Conservation (phyloP, 2,329 filamentous ascomycete species). For the Meredithiella fracta region DNA sequence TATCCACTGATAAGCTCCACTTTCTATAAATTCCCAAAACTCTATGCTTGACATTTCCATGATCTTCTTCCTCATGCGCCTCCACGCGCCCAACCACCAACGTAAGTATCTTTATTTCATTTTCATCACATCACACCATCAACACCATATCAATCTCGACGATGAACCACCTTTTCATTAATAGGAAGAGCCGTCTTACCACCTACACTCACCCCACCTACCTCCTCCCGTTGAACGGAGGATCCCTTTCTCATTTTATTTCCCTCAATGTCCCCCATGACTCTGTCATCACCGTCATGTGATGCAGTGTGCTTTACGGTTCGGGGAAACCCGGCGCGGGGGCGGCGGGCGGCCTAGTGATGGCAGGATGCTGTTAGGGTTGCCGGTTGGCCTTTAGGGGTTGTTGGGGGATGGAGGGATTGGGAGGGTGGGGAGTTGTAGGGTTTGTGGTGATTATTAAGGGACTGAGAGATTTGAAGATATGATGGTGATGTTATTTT, state of each 20-base stretch:
- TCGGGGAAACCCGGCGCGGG: neutral
- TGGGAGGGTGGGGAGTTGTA: neutral
- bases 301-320: neutral
- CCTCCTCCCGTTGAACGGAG: neutral
- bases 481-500: neutral
- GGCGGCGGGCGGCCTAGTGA: neutral
- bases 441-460: neutral
- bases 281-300: neutral
- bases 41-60: too few relatives aligned
- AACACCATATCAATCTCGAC: neutral
- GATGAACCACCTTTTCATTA: conserved; percentile 3
- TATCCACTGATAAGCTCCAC: too few relatives aligned
- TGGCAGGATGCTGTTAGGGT: too few relatives aligned
- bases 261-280: neutral
- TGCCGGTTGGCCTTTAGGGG: neutral
- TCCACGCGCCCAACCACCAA: neutral
- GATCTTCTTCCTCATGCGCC: neutral
- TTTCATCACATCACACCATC: neutral
- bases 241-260: neutral
- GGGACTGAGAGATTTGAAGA: neutral
- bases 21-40: too few relatives aligned
- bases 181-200: conserved; percentile 5
- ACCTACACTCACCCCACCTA: neutral
- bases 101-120: neutral
- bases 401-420: neutral